A percentile compares a stretch with the other conserved stretches of the same genome.
Evolutionary conservation across 2,329 filamentous ascomycete genomes (phyloP).

Genomic region (Penicillium brevicompactum): DNA sequence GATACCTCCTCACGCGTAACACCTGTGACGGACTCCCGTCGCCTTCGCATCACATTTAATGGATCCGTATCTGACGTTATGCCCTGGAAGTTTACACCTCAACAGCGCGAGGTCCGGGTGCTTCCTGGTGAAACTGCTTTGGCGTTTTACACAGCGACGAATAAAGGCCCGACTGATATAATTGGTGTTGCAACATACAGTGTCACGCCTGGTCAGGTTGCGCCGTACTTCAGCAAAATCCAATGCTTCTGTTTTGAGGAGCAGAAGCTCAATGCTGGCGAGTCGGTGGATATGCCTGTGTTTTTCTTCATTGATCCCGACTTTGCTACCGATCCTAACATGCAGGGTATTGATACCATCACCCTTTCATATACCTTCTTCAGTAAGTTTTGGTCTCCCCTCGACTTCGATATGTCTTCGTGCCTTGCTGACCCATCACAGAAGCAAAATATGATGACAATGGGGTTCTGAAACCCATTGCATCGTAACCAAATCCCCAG

Average conservation of each 20-base stretch:
- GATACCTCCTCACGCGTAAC: constrained; percentile 76
- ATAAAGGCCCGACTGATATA: constrained; percentile 86
- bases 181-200: constrained; percentile 98
- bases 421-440: constrained; percentile 42
- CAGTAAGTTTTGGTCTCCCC: constrained; percentile 61
- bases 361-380: constrained; percentile 98
- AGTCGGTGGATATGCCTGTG: constrained; percentile 98
- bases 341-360: constrained; percentile 92
- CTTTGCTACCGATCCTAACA: constrained; percentile 85
- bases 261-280: constrained; percentile 88
- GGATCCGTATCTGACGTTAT: constrained; percentile 92
- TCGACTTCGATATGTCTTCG: neutral
- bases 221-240: constrained; percentile 98
- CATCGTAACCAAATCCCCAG: constrained; percentile 28
- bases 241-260: constrained; percentile 99
- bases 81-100: constrained; percentile 95
- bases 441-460: constrained; percentile 85
- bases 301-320: constrained; percentile 99
- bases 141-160: constrained; percentile 97
- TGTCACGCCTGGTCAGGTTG: constrained; percentile 92
- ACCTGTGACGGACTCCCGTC: constrained; percentile 77
- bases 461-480: constrained; percentile 65
- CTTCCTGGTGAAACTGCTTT: constrained; percentile 94
- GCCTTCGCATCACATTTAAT: constrained; percentile 94
- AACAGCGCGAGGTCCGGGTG: constrained; percentile 94